Base-by-base conservation (phyloP, 306 rosid genomes). In the Glycine latifolia region DNA sequence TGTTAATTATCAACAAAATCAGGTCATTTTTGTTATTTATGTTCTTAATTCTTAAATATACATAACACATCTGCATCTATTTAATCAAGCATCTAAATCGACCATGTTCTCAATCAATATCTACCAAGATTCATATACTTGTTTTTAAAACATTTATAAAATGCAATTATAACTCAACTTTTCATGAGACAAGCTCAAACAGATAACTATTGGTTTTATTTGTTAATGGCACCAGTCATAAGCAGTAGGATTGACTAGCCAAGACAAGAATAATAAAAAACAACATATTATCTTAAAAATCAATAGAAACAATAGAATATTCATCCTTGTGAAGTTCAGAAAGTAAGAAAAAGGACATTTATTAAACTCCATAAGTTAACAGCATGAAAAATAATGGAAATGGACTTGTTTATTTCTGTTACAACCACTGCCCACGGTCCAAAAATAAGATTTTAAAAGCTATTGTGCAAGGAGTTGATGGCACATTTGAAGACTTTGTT, bases 401-500 rank as follows among this genome's bases (percentile, higher is more conserved):
- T 6, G 11, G 10, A 70, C 39, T 65, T 55, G 55, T 60, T 47
- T 59, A 62, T 69, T 65, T 77, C 58, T 7, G 39, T 11, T 49
- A 63, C 33, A 78, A 62, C 2, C 50, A 20, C 44, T 33, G 31
- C 7, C 52, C 80, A 79, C 7, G 7, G 46, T 61, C 59, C 67
- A 82, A 82, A 85, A 52, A 33, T 49, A 81, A 72, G n/a, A 79
- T 79, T 56, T 16, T 44, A 58, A 60, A 82, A 43, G 71, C 69
- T 67, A 13, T 73, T 71, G 60, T 11, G 61, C 69, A 71, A 61
- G 71, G 75, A 83, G 55, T 66, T 69, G 66, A 60, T 50, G 31
- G 17, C 67, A 31, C 53, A 69, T 15, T 4, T 31, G 47, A 71
- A 71, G 72, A 69, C 39, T 43, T 47, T 26, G 47, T 56, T 41